Percentiles rank a stretch among this genome's conserved stretches.
These are phyloP conservation scores for Cercis canadensis DNA, from an alignment of 306 rosid genomes.

Conservation along the genomic window DNA sequence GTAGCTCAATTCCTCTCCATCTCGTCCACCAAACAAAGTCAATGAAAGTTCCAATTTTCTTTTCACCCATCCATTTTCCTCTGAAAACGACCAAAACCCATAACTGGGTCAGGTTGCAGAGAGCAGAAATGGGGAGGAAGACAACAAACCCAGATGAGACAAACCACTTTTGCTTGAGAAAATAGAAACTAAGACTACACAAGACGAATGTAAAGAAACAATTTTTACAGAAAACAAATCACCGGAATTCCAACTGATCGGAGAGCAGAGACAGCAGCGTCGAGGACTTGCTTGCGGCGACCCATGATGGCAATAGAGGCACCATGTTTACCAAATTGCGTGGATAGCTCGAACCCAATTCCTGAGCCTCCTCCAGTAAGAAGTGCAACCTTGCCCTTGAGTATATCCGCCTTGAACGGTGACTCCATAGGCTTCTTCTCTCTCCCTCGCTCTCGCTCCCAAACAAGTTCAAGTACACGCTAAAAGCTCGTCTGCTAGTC, in stretches of 20 bases:
- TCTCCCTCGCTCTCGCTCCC: no score
- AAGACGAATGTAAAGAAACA: background rate
- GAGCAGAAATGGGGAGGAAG: background rate
- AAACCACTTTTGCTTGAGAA: background rate
- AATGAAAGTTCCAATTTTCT: background rate
- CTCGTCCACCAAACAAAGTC: slow-evolving; percentile 2
- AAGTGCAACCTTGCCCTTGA: slow-evolving; percentile 83
- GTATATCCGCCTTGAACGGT: slow-evolving; percentile 63
- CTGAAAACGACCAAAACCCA: slow-evolving; percentile 2
- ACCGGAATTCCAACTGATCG: slow-evolving; percentile 69
- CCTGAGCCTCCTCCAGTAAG: slow-evolving; percentile 96
- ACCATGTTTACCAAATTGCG: slow-evolving; percentile 88
- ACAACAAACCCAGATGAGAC: background rate
- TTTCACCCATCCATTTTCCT: background rate
- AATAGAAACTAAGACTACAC: background rate
- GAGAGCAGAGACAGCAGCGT: slow-evolving; percentile 76
- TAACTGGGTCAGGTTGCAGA: background rate
- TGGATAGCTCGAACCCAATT: slow-evolving; percentile 80
- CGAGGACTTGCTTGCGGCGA: slow-evolving; percentile 72
- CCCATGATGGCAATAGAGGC: slow-evolving; percentile 92
- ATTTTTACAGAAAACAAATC: background rate
- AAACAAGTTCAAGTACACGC: no score
- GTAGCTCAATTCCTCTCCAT: background rate
- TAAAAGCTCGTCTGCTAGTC: no score
- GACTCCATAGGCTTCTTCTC: slow-evolving; percentile 46